Base-by-base conservation (phyloP, 2,329 filamentous ascomycete genomes). In the Colletotrichum higginsianum region DNA sequence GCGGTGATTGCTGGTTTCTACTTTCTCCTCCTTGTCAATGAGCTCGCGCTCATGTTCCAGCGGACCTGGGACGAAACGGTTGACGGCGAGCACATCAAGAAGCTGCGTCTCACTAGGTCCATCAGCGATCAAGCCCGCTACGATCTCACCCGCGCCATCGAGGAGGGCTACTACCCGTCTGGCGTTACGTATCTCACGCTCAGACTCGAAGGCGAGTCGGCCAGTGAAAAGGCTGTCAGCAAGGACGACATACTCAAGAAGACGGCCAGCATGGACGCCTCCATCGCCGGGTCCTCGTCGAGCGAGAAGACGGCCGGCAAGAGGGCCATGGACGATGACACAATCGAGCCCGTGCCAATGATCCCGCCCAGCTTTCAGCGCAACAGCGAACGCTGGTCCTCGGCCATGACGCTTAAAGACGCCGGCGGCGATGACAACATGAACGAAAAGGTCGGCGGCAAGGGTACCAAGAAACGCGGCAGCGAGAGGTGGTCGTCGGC, bases 1-100 rank as follows among this genome's bases (percentile, higher is more conserved):
- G 74, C 72, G 23, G 73, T 77, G 9, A 65, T 77, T 11, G 58
- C 66, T 4, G 74, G 61, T 11, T 74, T 76, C 18, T 78, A 77
- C 47, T 53, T 69, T n/a, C 50, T 75, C 6, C 72, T 77, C 0
- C 47, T 76, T 7, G 49, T 50, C 9, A 71, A 61, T 30, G 75
- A 76, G 67, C 52, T 74, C 13, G 70, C 63, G 23, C 71, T 73
- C 38, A 58, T 73, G 50, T 73, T 73, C 67, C 67, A 71, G 49
- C 72, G 63, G 71, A 66, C 71, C 3, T 73, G 71, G 71, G 63
- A 68, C 16, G 69, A 71, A 47, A 71, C 69, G 15, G 26, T 71
- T 21, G 49, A 68, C 30, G 65, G 38, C 13, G 65, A 71, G 46
- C 68, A 71, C 58, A 68, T 71, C 9, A 71, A 71, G 65, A 68